These are phyloP conservation scores for Xerocomus amazonicus DNA, from an alignment of 1,284 basidiomycete species.

Conservation along the genomic window DNA sequence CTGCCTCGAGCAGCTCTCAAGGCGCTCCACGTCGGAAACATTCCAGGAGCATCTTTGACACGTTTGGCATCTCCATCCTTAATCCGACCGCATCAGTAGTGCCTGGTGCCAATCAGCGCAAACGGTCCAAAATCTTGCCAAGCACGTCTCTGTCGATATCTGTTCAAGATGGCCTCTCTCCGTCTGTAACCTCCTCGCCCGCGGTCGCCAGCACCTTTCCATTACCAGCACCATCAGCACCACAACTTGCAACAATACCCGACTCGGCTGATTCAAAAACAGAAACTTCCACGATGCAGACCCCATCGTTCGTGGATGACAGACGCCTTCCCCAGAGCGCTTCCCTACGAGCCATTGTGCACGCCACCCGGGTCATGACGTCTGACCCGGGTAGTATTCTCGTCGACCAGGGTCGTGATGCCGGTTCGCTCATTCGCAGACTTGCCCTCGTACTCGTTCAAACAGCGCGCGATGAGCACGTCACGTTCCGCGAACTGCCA, in stretches of 20 bases:
- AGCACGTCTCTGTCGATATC: constrained; percentile 2
- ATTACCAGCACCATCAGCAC: constrained; percentile 37
- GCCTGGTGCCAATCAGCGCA: constrained; percentile 29
- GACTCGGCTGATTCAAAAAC: constrained; percentile 21
- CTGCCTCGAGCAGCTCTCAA: constrained; percentile 8
- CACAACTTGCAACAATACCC: constrained; percentile 39
- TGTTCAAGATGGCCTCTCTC: constrained; percentile 11
- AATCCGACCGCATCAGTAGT: constrained; percentile 40
- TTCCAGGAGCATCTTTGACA: constrained; percentile 64
- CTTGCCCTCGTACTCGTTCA: constrained; percentile 72
- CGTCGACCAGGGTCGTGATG: constrained; percentile 60
- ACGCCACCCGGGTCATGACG: constrained; percentile 86
- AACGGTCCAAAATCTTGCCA: constrained; percentile 15
- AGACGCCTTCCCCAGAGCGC: constrained; percentile 48
- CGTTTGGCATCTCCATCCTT: constrained; percentile 63
- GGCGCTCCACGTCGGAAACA: constrained; percentile 39
- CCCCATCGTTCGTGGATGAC: constrained; percentile 29
- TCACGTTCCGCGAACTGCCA: constrained; percentile 49
- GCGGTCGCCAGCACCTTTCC: constrained; percentile 35
- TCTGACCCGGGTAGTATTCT: constrained; percentile 75
- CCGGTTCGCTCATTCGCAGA: constrained; percentile 55
- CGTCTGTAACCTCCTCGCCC: constrained; percentile 42
- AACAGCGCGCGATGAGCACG: constrained; percentile 65
- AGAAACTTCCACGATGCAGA: constrained; percentile 32
- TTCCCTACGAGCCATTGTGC: constrained; percentile 71